Base-by-base conservation (phyloP, 306 rosid genomes). In the Cicer arietinum region DNA sequence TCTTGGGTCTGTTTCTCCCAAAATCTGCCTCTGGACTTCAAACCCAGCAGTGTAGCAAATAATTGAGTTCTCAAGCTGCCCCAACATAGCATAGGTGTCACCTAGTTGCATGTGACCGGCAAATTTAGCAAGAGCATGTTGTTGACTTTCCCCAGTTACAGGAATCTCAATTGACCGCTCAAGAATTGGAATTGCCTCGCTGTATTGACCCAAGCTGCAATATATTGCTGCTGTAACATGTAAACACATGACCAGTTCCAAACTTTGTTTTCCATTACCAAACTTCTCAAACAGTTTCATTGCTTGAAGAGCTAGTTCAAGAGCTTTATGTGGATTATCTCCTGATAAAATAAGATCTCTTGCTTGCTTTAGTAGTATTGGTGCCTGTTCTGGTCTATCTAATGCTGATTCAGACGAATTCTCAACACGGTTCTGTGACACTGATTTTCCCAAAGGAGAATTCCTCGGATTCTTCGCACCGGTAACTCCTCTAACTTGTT, bases 21-120 rank as follows among this genome's bases (percentile, higher is more conserved):
- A 83, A 67, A 87, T 85, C 83, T 83, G 91, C 79, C 66, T 92
- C 84, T 95, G 99, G 66, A 95, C 79, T 78, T 92, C 97, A 79
- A 95, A 78, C 11, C 99, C 99, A 1, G 86, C 74, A 56, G 85
- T 81, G 89, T 95, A 95, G 74, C 84, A 87, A 52, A 39, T 67
- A 57, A 90, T 81, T 70, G 99, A 89, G 72, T 88, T 90, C 85
- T 92, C 99, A 56, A 95, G 95, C 88, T 86, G 92, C 54, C 99
- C 99, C 79, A 92, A 79, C 99, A 92, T 90, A 37, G 99, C 96
- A 73, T 88, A 90, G 73, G 99, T 92, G 84, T 95, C 99, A 40
- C 99, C 99, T 47, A 95, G 82, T 83, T 95, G 99, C 99, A 95
- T 95, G 71, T 90, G 88, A 67, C 99, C 98, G 2, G 99, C 92